These are phyloP conservation scores for Mycena floridula DNA, from an alignment of 768 basidiomycete species.

Conservation along the genomic window DNA sequence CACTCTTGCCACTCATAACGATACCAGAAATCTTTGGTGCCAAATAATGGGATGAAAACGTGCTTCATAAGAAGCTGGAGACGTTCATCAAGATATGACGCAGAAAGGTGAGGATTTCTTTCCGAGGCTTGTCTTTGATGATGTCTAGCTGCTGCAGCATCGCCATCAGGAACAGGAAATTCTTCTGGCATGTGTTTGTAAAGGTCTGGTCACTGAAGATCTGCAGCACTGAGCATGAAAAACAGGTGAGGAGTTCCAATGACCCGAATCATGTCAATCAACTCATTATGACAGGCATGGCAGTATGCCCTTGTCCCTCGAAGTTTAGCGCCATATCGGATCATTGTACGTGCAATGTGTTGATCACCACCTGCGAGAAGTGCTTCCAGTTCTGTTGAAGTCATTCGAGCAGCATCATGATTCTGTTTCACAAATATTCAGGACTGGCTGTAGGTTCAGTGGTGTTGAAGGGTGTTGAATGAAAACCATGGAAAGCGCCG, in stretches of 20 bases:
- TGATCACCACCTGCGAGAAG: background rate
- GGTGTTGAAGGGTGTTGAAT: background rate
- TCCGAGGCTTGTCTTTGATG: background rate
- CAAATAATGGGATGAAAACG: background rate
- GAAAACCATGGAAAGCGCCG: constrained; percentile 1
- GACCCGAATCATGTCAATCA: background rate
- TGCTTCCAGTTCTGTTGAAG: background rate
- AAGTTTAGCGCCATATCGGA: background rate
- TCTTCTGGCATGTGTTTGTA: background rate
- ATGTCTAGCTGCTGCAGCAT: background rate
- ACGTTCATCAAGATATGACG: background rate
- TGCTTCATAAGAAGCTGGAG: background rate
- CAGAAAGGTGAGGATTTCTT: background rate
- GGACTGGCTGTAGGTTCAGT: background rate
- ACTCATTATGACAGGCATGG: background rate
- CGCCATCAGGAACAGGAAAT: background rate
- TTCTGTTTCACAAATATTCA: background rate
- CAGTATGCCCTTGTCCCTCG: background rate
- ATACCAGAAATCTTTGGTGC: background rate
- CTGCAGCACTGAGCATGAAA: background rate
- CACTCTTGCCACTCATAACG: background rate
- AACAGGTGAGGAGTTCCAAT: background rate
- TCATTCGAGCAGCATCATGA: background rate
- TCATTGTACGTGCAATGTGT: background rate
- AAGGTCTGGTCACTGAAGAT: background rate